Evolutionary conservation across 345 rosid genomes (phyloP), one percentile per base, ranked within the genome.

Genomic region (Barbarea vulgaris): DNA sequence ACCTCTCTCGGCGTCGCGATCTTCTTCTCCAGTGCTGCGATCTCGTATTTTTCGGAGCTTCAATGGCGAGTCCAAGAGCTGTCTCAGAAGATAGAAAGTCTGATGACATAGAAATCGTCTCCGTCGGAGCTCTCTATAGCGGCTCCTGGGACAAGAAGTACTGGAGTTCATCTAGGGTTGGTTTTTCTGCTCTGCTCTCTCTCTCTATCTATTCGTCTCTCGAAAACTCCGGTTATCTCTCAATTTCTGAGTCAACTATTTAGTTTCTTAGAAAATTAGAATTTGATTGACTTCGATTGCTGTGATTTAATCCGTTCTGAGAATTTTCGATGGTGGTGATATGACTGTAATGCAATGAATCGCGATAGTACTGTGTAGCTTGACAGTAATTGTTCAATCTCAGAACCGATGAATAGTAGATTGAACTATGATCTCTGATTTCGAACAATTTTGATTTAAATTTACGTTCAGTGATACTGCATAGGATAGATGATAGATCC

Each of bases 151-250:
- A 87, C 39, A 91, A 91, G 89, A 91, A 91, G 86, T 91, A 85
- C 81, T 94, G 97, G 97, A 94, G 96, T 85, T 86, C 85, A 60
- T 90, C 97, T 81, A 88, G 98, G 97, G 98, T 91, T 87, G 12
- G 88, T 33, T 46, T 67, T 72, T 67, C 67, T 39, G 9, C 64
- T 12, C 21, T 22, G 14, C 14, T 28, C 46, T 30, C 14, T 65
- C 36, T 5, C 1, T 28, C 46, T 30, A 11, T 65, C 36, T 5
- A 0, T 34, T 33, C 48, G 4, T 33, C 42, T 24, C 5, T 15
- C 4, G 2, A 44, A 34, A 19, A 11, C 21, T 58, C n/a, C 25
- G 28, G 1, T 1, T 25, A 9, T 24, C 8, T 63, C 42, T 59
- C 53, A 9, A 36, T 34, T 22, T 58, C 8, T 46, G 19, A 22